phyloP scores from a whole-genome alignment of 1,139 yeast species.

The Magnusiomyces magnusii region DNA sequence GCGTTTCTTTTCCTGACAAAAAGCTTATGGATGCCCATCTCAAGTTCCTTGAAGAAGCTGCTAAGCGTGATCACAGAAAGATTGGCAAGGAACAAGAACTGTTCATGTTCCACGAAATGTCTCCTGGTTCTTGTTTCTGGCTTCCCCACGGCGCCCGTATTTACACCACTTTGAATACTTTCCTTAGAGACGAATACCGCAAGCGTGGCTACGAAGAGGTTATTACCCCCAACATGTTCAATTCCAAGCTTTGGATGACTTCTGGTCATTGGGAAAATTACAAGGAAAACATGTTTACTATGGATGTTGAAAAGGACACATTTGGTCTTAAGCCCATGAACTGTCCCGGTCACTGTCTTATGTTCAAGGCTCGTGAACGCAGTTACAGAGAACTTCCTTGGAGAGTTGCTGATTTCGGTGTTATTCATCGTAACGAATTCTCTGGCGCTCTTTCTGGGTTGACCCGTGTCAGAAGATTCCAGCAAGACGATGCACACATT shows the following conservation, averaged over 20 bases:
- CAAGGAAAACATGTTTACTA: conserved; percentile 94
- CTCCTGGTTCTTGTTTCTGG: conserved; percentile 98
- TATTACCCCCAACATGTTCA: conserved; percentile 96
- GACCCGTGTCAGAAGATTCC: conserved; percentile 95
- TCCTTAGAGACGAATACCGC: conserved; percentile 75
- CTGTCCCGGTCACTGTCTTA: conserved; percentile 95
- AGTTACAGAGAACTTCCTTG: conserved; percentile 93
- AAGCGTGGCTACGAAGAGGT: conserved; percentile 96
- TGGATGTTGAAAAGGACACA: conserved; percentile 85
- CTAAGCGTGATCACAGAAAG: conserved; percentile 94
- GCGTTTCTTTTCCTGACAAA: conserved; percentile 98
- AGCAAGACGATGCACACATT: conserved; percentile 98
- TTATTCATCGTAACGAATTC: conserved; percentile 90
- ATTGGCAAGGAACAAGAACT: conserved; percentile 96
- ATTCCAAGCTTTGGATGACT: conserved; percentile 91
- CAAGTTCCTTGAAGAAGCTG: conserved; percentile 94
- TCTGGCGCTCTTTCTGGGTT: conserved; percentile 87
- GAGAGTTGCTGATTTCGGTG: conserved; percentile 96
- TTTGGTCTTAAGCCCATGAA: conserved; percentile 94
- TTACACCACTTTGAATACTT: conserved; percentile 72
- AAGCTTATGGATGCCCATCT: conserved; percentile 92
- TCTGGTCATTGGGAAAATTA: conserved; percentile 99
- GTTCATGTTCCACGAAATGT: conserved; percentile 89
- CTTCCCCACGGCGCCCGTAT: conserved; percentile 97
- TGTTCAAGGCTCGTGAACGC: conserved; percentile 81